phyloP scores from a whole-genome alignment of 176 grass and related monocot species.

The Lolium rigidum region DNA sequence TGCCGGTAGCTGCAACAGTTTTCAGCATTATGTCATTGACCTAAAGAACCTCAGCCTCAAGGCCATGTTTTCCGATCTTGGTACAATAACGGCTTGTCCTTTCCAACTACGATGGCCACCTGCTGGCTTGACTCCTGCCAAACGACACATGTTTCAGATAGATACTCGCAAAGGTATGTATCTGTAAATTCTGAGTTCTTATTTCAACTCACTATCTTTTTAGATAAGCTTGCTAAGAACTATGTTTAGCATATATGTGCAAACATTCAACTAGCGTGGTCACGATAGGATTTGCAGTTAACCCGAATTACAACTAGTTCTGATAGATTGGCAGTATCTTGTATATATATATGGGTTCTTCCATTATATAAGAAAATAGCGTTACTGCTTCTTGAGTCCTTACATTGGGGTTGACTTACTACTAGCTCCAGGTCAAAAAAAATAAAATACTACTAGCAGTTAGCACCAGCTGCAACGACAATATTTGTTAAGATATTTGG shows the following conservation, averaged over 20 bases:
- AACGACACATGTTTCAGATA: neutral
- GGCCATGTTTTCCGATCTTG: neutral
- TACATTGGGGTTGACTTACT: neutral
- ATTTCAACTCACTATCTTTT: neutral
- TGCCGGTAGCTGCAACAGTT: too few species aligned
- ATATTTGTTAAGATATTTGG: neutral
- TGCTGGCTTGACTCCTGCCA: neutral
- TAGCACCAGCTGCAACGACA: neutral
- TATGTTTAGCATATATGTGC: too few species aligned
- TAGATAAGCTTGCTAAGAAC: neutral
- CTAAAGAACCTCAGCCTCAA: neutral
- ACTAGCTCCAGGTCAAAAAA: too few species aligned
- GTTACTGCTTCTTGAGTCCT: neutral
- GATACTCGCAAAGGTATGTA: neutral
- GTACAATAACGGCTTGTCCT: neutral
- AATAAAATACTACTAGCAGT: neutral
- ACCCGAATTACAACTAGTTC: neutral
- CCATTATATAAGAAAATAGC: neutral
- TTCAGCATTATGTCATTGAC: too few species aligned
- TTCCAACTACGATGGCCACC: neutral
- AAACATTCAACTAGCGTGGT: too few species aligned
- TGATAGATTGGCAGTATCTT: neutral
- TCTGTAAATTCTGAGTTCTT: neutral
- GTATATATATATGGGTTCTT: neutral
- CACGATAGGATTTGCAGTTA: neutral